phyloP scores from a whole-genome alignment of 345 rosid genomes.

The Gossypioides kirkii region DNA sequence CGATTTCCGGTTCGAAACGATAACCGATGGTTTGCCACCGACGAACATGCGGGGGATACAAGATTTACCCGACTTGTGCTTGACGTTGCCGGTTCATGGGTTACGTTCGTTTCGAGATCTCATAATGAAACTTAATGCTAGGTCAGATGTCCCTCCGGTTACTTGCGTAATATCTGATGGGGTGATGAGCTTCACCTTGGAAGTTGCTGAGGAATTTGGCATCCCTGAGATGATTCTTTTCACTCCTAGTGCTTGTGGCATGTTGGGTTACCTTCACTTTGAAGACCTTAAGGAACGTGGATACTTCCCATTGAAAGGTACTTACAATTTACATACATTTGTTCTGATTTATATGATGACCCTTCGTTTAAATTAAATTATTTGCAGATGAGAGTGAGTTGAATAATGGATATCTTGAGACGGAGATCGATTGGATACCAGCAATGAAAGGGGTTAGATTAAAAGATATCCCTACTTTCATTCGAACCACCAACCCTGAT shows the following conservation, averaged over 20 bases:
- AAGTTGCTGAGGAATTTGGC: conserved; percentile 26
- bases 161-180: conserved; percentile 33
- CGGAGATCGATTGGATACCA: conserved; percentile 37
- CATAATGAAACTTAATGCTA: conserved; percentile 15
- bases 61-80: conserved; percentile 12
- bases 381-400: conserved; percentile 36
- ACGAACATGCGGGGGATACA: conserved; percentile 6
- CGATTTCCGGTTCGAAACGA: conserved; percentile 25
- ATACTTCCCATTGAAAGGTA: conserved; percentile 41
- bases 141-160: conserved; percentile 16
- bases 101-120: conserved; percentile 22
- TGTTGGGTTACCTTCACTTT: conserved; percentile 28
- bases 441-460: conserved; percentile 34
- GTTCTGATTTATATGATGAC: neutral
- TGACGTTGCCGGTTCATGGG: neutral
- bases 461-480: conserved; percentile 38
- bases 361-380: neutral
- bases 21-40: conserved; percentile 34
- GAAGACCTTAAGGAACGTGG: conserved; percentile 29
- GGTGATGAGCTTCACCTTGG: conserved; percentile 30
- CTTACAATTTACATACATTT: neutral
- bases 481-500: conserved; percentile 34
- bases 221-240: conserved; percentile 23
- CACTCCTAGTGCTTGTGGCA: conserved; percentile 35
- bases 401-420: conserved; percentile 43